Evolutionary conservation across 306 rosid species (phyloP).

Genomic region (Vigna hirtella): DNA sequence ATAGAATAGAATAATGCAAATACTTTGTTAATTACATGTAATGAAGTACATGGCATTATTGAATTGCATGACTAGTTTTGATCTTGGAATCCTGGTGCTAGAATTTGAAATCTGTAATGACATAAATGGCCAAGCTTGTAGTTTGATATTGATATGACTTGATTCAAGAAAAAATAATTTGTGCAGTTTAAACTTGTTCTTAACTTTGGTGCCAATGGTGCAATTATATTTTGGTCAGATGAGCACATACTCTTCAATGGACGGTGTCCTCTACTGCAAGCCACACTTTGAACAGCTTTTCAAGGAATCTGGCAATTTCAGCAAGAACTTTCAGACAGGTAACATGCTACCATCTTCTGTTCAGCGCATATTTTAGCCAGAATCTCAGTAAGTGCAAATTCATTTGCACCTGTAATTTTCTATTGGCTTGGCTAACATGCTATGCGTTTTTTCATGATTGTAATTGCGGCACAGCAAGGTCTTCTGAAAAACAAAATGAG

Average conservation of each 20-base stretch:
- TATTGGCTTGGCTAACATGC: constrained; percentile 40
- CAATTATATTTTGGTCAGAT: constrained; percentile 57
- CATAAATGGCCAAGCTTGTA: not conserved
- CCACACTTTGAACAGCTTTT: constrained; percentile 96
- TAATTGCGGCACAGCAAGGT: constrained; percentile 60
- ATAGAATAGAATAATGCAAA: not conserved
- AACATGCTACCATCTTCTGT: not conserved
- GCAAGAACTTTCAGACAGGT: constrained; percentile 88
- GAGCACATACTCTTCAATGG: constrained; percentile 97
- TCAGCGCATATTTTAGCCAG: not conserved
- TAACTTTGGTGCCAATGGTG: not conserved
- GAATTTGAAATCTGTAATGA: not conserved
- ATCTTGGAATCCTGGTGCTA: not conserved
- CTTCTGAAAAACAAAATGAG: constrained; percentile 71
- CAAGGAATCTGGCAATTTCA: constrained; percentile 98
- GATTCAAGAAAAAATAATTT: not conserved
- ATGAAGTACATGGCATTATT: constrained; percentile 14
- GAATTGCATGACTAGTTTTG: constrained; percentile 4
- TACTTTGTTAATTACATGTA: constrained; percentile 4
- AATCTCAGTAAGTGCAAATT: not conserved
- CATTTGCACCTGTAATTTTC: not conserved
- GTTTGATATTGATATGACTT: not conserved
- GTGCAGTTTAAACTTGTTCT: constrained; percentile 3
- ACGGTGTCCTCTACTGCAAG: constrained; percentile 91
- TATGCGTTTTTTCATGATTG: constrained; percentile 33